A percentile compares a stretch with the other conserved stretches of the same genome.
Evolutionary conservation across 1,139 yeast species (phyloP).

Genomic region (Candida dubliniensis): DNA sequence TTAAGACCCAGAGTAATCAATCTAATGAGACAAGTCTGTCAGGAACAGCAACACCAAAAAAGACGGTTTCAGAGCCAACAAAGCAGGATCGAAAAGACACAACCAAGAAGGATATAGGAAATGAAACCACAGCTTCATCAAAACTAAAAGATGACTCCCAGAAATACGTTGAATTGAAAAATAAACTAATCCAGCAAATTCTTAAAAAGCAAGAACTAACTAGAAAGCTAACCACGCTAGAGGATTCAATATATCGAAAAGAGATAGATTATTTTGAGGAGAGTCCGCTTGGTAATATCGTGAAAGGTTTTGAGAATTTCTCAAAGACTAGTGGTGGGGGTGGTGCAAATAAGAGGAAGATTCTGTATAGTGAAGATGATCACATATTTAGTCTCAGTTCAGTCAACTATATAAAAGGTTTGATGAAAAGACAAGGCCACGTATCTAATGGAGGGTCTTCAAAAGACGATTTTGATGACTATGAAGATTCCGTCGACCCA

Average conservation of each 20-base stretch:
- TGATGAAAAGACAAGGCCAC: slow-evolving; percentile 43
- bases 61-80: neutral
- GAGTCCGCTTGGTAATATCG: slow-evolving; percentile 70
- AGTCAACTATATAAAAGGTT: slow-evolving; percentile 64
- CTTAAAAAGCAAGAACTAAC: slow-evolving; percentile 65
- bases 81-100: neutral
- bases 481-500: slow-evolving; percentile 48
- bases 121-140: neutral
- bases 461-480: slow-evolving; percentile 45
- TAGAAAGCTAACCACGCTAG: slow-evolving; percentile 59
- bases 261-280: slow-evolving; percentile 81
- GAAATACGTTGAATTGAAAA: slow-evolving; percentile 68
- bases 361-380: slow-evolving; percentile 72
- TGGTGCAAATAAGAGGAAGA: slow-evolving; percentile 48
- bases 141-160: slow-evolving; percentile 21
- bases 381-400: slow-evolving; percentile 83
- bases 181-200: slow-evolving; percentile 66
- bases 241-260: slow-evolving; percentile 77
- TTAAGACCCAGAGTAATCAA: too few species aligned
- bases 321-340: slow-evolving; percentile 46
- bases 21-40: too few species aligned
- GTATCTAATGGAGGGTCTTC: slow-evolving; percentile 14
- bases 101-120: neutral
- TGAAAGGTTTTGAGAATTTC: slow-evolving; percentile 86
- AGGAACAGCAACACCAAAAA: too few species aligned